Base-by-base conservation (phyloP, 75 land plant genomes). In the Cunninghamia lanceolata region DNA sequence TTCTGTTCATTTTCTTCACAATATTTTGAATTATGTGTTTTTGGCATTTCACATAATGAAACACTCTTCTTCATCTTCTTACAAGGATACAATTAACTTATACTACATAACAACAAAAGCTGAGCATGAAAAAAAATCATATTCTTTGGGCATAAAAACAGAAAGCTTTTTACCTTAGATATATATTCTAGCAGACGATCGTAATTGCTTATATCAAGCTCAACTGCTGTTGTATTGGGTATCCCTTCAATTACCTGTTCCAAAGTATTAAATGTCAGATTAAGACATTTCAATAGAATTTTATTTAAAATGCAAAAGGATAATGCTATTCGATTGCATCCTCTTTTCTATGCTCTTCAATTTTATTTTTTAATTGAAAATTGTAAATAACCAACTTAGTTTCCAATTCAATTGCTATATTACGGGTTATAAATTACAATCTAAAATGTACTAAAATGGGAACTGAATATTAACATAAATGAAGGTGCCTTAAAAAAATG, bases 201-300 rank as follows among this genome's bases (percentile, higher is more conserved):
- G 75, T 66, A 59, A 88, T 95, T 88, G 54, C 35, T 89, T 28
- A 93, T 88, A 92, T 98, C 99, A 83, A 98, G 92, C 89, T 96
- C 95, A 84, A 93, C 85, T 13, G 99, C 95, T 45, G 87, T 83
- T 88, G 96, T 90, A 91, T 98, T 93, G 30, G 94, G 90, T 42
- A 96, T 86, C 42, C 99, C 99, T 91, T 91, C 95, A 86, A 88
- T 84, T 68, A 89, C 92, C 99, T 98, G 89, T 43, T 46, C 47
- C 47, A 28, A 42, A 79, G 45, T 79, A 28, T 79, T 43, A 0
- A 19, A 25, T 43, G 45, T 42, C n/a, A 42, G 46, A 25, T 28
- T 9, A 79, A 25, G 43, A 79, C 50, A 4, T 17, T 73, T 19
- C 21, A 76, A 38, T 39, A 6, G 39, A 66, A 13, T 76, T 76